Base-by-base conservation (phyloP, 768 basidiomycete genomes). In the Leucocoprinus birnbaumii region DNA sequence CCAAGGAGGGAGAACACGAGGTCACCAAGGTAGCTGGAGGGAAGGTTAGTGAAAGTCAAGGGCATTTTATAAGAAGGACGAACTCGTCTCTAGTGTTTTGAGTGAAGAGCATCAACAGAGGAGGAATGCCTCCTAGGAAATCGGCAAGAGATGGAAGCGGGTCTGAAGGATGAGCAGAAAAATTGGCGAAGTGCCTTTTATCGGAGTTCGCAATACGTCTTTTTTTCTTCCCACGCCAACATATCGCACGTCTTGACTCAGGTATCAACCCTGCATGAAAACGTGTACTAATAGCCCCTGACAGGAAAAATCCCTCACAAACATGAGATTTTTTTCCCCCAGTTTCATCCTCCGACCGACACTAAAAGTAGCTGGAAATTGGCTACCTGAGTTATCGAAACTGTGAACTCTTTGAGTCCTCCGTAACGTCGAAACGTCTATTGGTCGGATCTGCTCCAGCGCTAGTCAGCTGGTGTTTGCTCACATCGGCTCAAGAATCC, bases 71-170 rank as follows among this genome's bases (percentile, higher is more conserved):
- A 44, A 57, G 21, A 44, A 31, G 48, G 2, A 72, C 85, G 57
- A 72, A 91, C 90, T 93, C 90, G 90, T 93, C 90, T 65, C 90
- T 84, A 69, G 90, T 93, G 79, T 81, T 85, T 70, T 88, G 82
- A 65, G 88, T 89, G 82, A 86, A 93, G 74, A 82, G 78, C 90
- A 92, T 92, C 77, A 72, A 79, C 77, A 63, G 60, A 59, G 62
- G 61, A 63, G 65, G 59, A 41, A 38, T 47, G 61, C 61, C 63
- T 62, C 63, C 56, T 60, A 59, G 61, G 55, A 57, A 37, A 31
- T 31, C 51, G 55, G 35, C 46, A 40, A 38, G 46, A 48, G 46
- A 54, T 55, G 46, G 41, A 40, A 50, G 50, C 49, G 49, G 55
- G 52, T 47, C 25, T 53, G 52, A 51, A 41, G 26, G 53, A 56